Evolutionary conservation across 2,329 filamentous ascomycete genomes (phyloP).

Genomic region (Dactylellina drechsleri): DNA sequence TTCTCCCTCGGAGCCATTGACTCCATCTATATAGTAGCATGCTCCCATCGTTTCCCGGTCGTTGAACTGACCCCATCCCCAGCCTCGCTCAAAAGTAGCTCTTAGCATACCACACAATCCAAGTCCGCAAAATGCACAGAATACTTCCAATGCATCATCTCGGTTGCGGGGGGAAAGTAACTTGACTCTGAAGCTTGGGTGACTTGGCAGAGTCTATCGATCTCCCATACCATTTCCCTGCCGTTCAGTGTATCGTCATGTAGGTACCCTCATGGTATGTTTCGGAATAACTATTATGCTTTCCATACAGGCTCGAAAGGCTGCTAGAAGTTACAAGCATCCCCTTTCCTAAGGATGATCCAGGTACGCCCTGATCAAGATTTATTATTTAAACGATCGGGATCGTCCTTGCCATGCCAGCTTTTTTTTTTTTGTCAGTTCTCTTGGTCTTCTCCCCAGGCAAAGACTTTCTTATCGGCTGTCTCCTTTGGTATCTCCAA

Average conservation of each 20-base stretch:
- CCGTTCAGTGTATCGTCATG: not conserved
- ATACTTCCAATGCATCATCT: not conserved
- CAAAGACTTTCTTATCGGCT: conserved; percentile 13
- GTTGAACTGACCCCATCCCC: conserved; percentile 29
- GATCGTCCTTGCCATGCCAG: conserved; percentile 12
- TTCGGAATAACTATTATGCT: conserved; percentile 41
- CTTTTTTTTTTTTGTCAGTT: conserved; percentile 17
- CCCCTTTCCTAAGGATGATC: conserved; percentile 16
- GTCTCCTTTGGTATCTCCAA: not conserved
- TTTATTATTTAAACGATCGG: conserved; percentile 35
- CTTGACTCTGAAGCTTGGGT: not conserved
- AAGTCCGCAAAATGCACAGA: conserved; percentile 20
- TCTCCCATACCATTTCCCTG: not conserved
- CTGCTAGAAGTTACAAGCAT: conserved; percentile 1
- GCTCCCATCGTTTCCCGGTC: conserved; percentile 5
- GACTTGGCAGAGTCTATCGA: too few relatives aligned
- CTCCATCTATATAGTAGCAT: conserved; percentile 21
- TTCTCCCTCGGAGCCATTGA: conserved; percentile 38
- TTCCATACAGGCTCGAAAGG: conserved; percentile 48
- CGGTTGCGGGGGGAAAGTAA: conserved; percentile 9
- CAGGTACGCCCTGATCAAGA: conserved; percentile 20
- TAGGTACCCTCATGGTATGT: conserved; percentile 26
- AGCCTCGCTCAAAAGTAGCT: not conserved
- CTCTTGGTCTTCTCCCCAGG: not conserved
- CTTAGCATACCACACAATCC: conserved; percentile 6